Evolutionary conservation across 768 basidiomycete genomes (phyloP).

Genomic region (Russula lepida): DNA sequence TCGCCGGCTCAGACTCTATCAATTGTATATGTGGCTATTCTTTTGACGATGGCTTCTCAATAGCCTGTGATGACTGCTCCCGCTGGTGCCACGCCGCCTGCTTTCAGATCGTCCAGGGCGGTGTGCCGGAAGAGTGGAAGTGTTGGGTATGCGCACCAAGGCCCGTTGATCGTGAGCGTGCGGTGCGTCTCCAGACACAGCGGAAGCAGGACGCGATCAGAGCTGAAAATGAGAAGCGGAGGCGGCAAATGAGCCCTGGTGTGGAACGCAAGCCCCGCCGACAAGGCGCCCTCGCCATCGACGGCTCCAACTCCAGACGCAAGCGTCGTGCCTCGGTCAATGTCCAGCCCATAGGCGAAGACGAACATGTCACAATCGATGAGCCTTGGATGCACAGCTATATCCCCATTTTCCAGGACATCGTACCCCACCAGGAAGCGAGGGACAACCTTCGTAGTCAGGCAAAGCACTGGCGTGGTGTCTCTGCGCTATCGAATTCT

Average conservation of each 20-base stretch:
- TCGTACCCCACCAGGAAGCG: constrained; percentile 35
- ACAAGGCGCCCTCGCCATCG: constrained; percentile 30
- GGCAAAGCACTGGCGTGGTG: constrained; percentile 58
- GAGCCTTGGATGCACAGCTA: constrained; percentile 40
- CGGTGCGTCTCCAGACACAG: constrained; percentile 38
- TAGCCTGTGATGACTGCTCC: constrained; percentile 75
- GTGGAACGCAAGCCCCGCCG: constrained; percentile 33
- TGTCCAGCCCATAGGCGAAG: constrained; percentile 28
- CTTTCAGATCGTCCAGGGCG: constrained; percentile 49
- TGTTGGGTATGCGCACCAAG: constrained; percentile 64
- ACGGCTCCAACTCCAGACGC: constrained; percentile 31
- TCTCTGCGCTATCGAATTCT: constrained; percentile 44
- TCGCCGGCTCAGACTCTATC: constrained; percentile 37
- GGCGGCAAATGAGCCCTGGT: constrained; percentile 32
- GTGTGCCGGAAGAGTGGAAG: constrained; percentile 65
- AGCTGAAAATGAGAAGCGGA: constrained; percentile 23
- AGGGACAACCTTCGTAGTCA: constrained; percentile 47
- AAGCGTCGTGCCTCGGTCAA: constrained; percentile 34
- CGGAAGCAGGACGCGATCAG: constrained; percentile 28
- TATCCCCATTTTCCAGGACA: constrained; percentile 40
- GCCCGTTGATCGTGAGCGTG: constrained; percentile 40
- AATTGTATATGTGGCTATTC: constrained; percentile 67
- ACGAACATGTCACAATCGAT: constrained; percentile 45
- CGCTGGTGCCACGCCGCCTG: constrained; percentile 83
- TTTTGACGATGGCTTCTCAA: constrained; percentile 77